Percentiles rank a stretch among this genome's conserved stretches.
Conservation (phyloP, 179 eudicot genomes). For the Patellifolia procumbens region DNA sequence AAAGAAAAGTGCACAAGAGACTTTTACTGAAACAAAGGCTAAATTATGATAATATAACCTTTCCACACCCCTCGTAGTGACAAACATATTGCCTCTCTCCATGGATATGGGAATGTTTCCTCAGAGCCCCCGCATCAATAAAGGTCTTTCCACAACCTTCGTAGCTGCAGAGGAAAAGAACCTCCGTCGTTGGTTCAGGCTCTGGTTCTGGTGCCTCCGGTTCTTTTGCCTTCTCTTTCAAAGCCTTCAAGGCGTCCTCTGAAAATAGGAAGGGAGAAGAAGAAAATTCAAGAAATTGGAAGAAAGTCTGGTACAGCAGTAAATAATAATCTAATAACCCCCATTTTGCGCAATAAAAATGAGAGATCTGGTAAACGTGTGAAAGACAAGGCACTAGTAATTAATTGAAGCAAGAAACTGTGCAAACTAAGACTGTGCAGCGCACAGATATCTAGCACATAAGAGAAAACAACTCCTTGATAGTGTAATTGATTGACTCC, state of each 20-base stretch:
- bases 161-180: conserved; percentile 97
- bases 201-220: conserved; percentile 71
- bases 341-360: background rate
- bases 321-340: background rate
- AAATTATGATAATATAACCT: conserved; percentile 45
- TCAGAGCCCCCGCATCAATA: conserved; percentile 93
- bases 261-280: conserved; percentile 6
- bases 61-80: conserved; percentile 81
- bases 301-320: background rate
- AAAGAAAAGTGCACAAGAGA: background rate
- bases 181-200: conserved; percentile 94
- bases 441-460: background rate
- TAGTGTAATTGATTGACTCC: background rate
- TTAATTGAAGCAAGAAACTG: background rate
- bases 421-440: background rate
- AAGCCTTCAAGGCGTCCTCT: conserved; percentile 72
- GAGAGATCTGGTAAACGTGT: background rate
- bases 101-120: conserved; percentile 95
- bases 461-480: background rate
- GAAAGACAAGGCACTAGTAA: background rate
- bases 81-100: conserved; percentile 95
- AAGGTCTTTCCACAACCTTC: conserved; percentile 98
- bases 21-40: conserved; percentile 8
- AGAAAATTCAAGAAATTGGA: background rate
- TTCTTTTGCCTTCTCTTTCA: conserved; percentile 71